Evolutionary conservation across 306 rosid species (phyloP).

Genomic region (Datisca glomerata): DNA sequence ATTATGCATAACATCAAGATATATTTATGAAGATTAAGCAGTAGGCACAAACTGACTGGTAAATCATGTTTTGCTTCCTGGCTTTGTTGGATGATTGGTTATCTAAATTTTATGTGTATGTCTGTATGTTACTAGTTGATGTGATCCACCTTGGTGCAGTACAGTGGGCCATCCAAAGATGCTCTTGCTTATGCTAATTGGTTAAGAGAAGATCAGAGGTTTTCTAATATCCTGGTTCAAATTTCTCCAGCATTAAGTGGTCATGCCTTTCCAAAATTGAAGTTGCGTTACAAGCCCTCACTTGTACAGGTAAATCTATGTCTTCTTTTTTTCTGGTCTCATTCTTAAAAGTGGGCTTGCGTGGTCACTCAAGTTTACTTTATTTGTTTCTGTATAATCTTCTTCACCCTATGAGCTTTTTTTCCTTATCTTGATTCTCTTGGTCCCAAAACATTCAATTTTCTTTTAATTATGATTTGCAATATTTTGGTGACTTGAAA

Average conservation of each 20-base stretch:
- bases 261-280: slow-evolving; percentile 81
- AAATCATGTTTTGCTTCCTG: not conserved
- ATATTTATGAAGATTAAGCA: not conserved
- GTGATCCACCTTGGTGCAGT: slow-evolving; percentile 42
- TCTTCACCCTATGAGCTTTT: too few relatives aligned
- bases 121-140: slow-evolving; percentile 2
- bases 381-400: too few relatives aligned
- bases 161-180: slow-evolving; percentile 80
- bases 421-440: too few relatives aligned
- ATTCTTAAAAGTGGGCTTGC: too few relatives aligned
- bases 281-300: slow-evolving; percentile 85
- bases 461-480: too few relatives aligned
- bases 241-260: slow-evolving; percentile 57
- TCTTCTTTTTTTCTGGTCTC: not conserved
- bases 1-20: too few relatives aligned
- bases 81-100: not conserved
- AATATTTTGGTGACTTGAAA: too few relatives aligned
- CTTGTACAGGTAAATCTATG: slow-evolving; percentile 62
- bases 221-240: slow-evolving; percentile 63
- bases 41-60: not conserved
- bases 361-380: too few relatives aligned
- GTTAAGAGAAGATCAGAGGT: slow-evolving; percentile 65
- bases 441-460: too few relatives aligned
- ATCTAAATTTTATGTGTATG: not conserved
- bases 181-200: slow-evolving; percentile 69